Conservation (phyloP, 805 yeast genomes). For the Cyberlindnera veronae region DNA sequence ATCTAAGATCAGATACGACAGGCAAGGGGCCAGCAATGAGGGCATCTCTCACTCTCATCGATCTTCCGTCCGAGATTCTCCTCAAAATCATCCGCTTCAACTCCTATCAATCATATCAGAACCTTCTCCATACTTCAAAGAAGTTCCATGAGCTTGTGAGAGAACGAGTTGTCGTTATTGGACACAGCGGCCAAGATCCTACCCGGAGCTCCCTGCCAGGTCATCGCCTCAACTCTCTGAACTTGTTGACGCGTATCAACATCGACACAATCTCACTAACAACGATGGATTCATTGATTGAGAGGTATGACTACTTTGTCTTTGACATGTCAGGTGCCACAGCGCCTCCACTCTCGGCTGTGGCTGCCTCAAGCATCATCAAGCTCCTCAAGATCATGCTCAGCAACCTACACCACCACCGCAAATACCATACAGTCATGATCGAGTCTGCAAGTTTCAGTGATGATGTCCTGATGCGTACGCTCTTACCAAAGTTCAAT, state of each 20-base stretch:
- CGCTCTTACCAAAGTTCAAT: constrained; percentile 19
- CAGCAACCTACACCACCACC: constrained; percentile 9
- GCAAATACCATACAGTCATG: constrained; percentile 16
- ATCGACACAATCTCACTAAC: constrained; percentile 12
- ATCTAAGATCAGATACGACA: no score
- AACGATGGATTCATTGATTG: constrained; percentile 2
- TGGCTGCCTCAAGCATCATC: not conserved
- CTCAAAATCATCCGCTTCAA: constrained; percentile 11
- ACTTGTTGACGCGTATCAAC: constrained; percentile 2
- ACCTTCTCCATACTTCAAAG: constrained; percentile 11
- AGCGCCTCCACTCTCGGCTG: not conserved
- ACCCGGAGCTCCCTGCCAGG: not conserved
- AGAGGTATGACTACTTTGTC: constrained; percentile 15
- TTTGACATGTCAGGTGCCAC: constrained; percentile 11
- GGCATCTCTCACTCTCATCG: constrained; percentile 12
- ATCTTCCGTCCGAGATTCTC: constrained; percentile 19
- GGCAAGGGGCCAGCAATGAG: not conserved
- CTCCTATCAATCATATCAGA: constrained; percentile 11
- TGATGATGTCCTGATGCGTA: constrained; percentile 11
- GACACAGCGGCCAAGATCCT: constrained; percentile 1
- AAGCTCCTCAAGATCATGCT: constrained; percentile 17
- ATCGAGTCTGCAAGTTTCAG: constrained; percentile 7
- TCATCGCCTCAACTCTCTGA: not conserved
- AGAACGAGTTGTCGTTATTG: constrained; percentile 13
- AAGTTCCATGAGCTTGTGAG: constrained; percentile 5